Conservation (phyloP, 305 asterid species). For the Fraxinus sp. region DNA sequence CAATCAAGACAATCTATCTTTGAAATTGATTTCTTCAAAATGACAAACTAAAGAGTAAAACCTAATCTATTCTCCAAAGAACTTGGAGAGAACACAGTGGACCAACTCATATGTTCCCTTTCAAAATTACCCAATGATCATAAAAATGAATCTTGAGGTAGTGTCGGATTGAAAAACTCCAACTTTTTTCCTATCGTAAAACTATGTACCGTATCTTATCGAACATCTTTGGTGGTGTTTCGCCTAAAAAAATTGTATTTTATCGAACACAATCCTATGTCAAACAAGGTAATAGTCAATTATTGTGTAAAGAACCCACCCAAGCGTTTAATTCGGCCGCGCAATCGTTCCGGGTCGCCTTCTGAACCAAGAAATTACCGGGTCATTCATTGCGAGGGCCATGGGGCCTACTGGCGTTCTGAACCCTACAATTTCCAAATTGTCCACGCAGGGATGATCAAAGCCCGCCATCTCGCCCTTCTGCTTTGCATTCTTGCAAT, state of each 20-base stretch:
- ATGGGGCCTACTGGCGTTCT: background rate
- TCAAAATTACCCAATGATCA: background rate
- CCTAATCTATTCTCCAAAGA: background rate
- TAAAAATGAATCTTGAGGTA: background rate
- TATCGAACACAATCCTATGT: background rate
- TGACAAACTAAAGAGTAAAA: background rate
- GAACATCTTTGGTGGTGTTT: background rate
- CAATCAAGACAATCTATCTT: background rate
- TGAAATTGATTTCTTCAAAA: background rate
- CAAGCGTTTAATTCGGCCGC: background rate
- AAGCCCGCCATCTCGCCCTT: background rate
- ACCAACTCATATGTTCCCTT: background rate
- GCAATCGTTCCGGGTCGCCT: background rate
- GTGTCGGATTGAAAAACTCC: background rate
- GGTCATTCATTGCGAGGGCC: background rate
- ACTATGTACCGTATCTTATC: background rate
- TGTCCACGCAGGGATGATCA: background rate
- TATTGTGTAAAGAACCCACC: background rate
- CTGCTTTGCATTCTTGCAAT: background rate
- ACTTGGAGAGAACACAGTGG: background rate
- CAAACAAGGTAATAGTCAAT: background rate
- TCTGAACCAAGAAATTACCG: background rate
- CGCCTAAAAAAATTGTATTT: too few relatives aligned
- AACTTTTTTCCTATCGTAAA: background rate
- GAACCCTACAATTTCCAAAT: background rate